These are phyloP conservation scores for Trametes punicea DNA, from an alignment of 768 basidiomycete genomes.

Conservation along the genomic window DNA sequence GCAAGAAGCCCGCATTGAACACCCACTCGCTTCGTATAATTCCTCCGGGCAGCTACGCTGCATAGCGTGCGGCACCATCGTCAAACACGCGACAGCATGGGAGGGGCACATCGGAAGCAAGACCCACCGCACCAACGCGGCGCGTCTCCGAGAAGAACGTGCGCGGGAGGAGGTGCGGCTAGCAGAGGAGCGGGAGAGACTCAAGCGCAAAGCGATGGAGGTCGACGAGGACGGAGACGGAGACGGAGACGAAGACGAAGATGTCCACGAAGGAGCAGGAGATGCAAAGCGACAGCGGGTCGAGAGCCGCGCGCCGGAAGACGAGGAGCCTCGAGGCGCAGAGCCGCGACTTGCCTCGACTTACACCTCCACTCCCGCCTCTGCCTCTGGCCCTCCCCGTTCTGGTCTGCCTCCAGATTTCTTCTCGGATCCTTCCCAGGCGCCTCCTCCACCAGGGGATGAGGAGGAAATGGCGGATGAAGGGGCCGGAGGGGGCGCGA, in stretches of 20 bases:
- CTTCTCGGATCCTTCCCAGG: slow-evolving; percentile 73
- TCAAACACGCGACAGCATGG: slow-evolving; percentile 85
- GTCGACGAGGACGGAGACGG: slow-evolving; percentile 31
- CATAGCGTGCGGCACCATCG: slow-evolving; percentile 51
- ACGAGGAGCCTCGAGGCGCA: slow-evolving; percentile 26
- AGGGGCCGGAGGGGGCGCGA: slow-evolving; percentile 11
- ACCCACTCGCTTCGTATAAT: slow-evolving; percentile 71
- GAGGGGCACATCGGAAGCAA: slow-evolving; percentile 85
- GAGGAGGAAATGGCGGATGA: slow-evolving; percentile 31
- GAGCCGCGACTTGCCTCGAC: slow-evolving; percentile 18
- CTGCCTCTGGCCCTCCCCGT: not conserved
- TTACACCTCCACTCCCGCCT: no score
- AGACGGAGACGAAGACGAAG: slow-evolving; percentile 8
- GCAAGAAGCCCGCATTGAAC: slow-evolving; percentile 66
- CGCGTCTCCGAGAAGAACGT: slow-evolving; percentile 52
- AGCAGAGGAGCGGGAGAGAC: slow-evolving; percentile 35
- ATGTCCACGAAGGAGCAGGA: slow-evolving; percentile 17
- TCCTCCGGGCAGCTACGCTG: slow-evolving; percentile 68
- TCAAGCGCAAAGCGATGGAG: slow-evolving; percentile 35
- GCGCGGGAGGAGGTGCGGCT: slow-evolving; percentile 35
- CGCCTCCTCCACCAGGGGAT: slow-evolving; percentile 37
- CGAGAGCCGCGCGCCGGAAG: slow-evolving; percentile 16
- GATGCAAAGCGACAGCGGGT: slow-evolving; percentile 30
- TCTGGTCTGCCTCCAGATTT: slow-evolving; percentile 61
- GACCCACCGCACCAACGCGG: slow-evolving; percentile 64